These are phyloP conservation scores for Thalassiosira livingstoniorum DNA, from an alignment of 352 stramenopile species.

Conservation along the genomic window DNA sequence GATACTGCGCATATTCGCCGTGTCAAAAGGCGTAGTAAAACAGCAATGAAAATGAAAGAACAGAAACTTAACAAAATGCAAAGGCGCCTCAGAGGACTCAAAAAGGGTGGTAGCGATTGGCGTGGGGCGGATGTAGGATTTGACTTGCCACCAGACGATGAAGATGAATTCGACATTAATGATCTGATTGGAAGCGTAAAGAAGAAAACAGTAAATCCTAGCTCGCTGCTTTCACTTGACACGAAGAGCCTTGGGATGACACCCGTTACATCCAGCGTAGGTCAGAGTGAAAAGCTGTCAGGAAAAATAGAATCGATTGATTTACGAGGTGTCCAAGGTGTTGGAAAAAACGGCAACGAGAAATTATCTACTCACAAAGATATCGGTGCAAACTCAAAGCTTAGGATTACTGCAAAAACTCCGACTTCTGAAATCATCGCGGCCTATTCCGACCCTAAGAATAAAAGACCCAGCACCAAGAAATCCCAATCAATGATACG, in stretches of 20 bases:
- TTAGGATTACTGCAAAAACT: conserved; percentile 46
- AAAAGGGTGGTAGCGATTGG: conserved; percentile 41
- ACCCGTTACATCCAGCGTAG: not conserved
- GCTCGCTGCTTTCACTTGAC: conserved; percentile 2
- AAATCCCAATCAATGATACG: not conserved
- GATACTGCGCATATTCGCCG: conserved; percentile 36
- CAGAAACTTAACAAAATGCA: conserved; percentile 48
- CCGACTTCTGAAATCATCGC: conserved; percentile 55
- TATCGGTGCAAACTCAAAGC: not conserved
- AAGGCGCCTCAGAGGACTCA: conserved; percentile 6
- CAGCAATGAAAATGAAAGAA: conserved; percentile 49
- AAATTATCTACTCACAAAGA: not conserved
- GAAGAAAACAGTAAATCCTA: conserved; percentile 45
- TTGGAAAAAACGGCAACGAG: not conserved
- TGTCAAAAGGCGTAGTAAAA: conserved; percentile 51
- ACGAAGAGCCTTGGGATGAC: not conserved
- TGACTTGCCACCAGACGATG: conserved; percentile 68
- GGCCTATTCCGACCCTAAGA: conserved; percentile 37
- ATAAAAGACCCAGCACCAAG: conserved; percentile 12
- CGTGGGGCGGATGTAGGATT: conserved; percentile 59
- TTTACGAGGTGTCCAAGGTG: conserved; percentile 2
- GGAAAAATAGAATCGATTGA: conserved; percentile 20
- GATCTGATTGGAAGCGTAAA: conserved; percentile 79
- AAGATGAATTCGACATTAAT: conserved; percentile 80
- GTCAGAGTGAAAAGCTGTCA: conserved; percentile 7